Evolutionary conservation across 176 grass and related monocot genomes (phyloP), one percentile per base, ranked within the genome.

Genomic region (Phragmites australis): DNA sequence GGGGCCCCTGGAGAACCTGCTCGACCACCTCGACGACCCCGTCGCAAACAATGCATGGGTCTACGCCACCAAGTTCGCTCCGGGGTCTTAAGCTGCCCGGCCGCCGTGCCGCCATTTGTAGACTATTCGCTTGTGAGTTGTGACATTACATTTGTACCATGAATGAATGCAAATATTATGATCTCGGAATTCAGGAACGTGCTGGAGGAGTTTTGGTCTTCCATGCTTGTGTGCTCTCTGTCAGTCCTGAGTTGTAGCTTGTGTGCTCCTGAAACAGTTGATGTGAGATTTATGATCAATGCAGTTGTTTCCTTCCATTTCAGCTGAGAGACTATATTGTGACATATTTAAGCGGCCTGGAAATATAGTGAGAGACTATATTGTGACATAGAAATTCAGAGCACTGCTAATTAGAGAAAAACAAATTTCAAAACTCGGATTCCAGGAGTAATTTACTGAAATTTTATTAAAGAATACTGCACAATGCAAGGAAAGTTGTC

Each of bases 21-120:
- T 97, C 52, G 94, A 97, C 79, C 94, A 97, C 82, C 85, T 97
- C 18, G 91, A 74, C 25, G 56, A 97, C 85, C 94, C 94, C 1
- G 94, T 97, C 6, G 91, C 94, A 66, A 97, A 97, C 91, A 97
- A 97, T 37, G 91, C 91, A 5, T 97, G 94, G 94, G 91, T 94
- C 69, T 97, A 90, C 65, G 94, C 94, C 60, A 97, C 94, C 61
- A 97, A 97, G 88, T 94, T 97, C 68, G 68, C 69, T 47, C 94
- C 94, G 0, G 94, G 94, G 0, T 94, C 91, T 73, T 97, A 86
- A 76, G 72, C 8, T 8, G 12, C 0, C 43, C 22, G 29, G 10
- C 62, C 8, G 2, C 5, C 7, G 4, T 1, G 27, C 63, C 51
- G 56, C 81, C 81, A 56, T 67, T 67, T 89, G 83, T 85, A 89